Base-by-base conservation (phyloP, 371 early-diverging fungal genomes). In the Batrachochytrium dendrobatidis region DNA sequence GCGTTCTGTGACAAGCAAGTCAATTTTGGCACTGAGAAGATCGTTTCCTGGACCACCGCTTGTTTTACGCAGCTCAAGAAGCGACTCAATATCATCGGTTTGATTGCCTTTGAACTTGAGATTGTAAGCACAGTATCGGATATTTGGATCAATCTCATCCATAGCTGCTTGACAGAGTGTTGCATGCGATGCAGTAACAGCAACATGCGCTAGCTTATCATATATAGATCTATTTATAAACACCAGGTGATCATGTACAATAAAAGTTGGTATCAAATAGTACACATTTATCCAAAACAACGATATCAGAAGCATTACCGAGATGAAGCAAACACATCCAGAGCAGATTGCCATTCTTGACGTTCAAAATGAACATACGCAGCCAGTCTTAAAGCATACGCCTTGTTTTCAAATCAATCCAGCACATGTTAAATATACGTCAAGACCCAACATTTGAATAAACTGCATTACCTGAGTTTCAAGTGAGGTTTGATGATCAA, bases 81-180 rank as follows among this genome's bases (percentile, higher is more conserved):
- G 58, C 31, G 68, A 72, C 22, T 77, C 75, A 8, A 85, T 71
- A 58, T 81, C 75, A 17, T 63, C 57, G 22, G 71, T 55, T 39
- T 62, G 61, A 25, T 55, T 65, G 51, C 57, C 69, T 28, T 62
- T 68, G 26, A 83, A 50, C 31, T 81, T 82, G 35, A 89, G 75
- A 32, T 82, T 80, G 66, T 88, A 89, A 12, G 83, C 86, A 64
- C 88, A 90, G 70, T 82, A 89, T 34, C 87, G 83, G 63, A 91
- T 84, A 65, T 81, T 86, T 59, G 89, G 89, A 50, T 88, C 90
- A 55, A 89, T 83, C 7, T 75, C 81, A 63, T 90, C 89, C 44
- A 89, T 81, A 0, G 85, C 81, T 17, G 83, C 68, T 53, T 84
- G 85, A 58, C 82, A 83, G 3, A 89, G 71, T 1, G 84, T 78